Evolutionary conservation across 495 filamentous ascomycete genomes (phyloP).

Genomic region (Xylaria palmicola): DNA sequence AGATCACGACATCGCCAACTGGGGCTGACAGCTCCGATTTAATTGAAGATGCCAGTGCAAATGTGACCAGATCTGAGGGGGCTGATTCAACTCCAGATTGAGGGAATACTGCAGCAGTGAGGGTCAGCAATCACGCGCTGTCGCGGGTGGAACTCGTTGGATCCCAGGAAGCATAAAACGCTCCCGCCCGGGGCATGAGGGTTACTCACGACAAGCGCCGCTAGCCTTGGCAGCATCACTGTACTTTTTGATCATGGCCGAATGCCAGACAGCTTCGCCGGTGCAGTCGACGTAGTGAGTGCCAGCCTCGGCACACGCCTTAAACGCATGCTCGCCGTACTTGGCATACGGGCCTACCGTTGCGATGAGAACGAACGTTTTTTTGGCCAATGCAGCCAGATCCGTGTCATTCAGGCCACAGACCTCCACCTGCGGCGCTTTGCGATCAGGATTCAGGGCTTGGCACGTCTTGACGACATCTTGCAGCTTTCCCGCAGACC

Average conservation of each 20-base stretch:
- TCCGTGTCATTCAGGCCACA: slow-evolving; percentile 63
- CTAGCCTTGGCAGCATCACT: slow-evolving; percentile 68
- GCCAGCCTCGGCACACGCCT: slow-evolving; percentile 82
- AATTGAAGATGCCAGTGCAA: slow-evolving; percentile 63
- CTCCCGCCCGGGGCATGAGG: not conserved
- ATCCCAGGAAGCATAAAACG: not conserved
- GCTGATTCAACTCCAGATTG: slow-evolving; percentile 84
- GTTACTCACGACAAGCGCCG: slow-evolving; percentile 60
- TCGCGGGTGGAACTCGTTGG: not conserved
- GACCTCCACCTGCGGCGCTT: slow-evolving; percentile 30
- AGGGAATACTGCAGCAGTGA: slow-evolving; percentile 59
- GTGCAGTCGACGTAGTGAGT: slow-evolving; percentile 93
- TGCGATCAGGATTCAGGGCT: slow-evolving; percentile 65
- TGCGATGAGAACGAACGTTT: slow-evolving; percentile 75
- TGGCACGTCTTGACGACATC: slow-evolving; percentile 64
- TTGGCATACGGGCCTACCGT: slow-evolving; percentile 81
- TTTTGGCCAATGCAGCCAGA: slow-evolving; percentile 65
- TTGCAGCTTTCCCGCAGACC: slow-evolving; percentile 71
- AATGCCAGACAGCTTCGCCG: slow-evolving; percentile 81
- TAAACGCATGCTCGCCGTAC: slow-evolving; percentile 77
- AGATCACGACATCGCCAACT: slow-evolving; percentile 59
- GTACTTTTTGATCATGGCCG: slow-evolving; percentile 77
- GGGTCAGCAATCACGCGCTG: not conserved
- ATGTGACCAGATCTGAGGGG: slow-evolving; percentile 77
- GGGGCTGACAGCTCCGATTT: slow-evolving; percentile 55